These are phyloP conservation scores for Candida mattraensis DNA, from an alignment of 805 yeast genomes.

Conservation along the genomic window DNA sequence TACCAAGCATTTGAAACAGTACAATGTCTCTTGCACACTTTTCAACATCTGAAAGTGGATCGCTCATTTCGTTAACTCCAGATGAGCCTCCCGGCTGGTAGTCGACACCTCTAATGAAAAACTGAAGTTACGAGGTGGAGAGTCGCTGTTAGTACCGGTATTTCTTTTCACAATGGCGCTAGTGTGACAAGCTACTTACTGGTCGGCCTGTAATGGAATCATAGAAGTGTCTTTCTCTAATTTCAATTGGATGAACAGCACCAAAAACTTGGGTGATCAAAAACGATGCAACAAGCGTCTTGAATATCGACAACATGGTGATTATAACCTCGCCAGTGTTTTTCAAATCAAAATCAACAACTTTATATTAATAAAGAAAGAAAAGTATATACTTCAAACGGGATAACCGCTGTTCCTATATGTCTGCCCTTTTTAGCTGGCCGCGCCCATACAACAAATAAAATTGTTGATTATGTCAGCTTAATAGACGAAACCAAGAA, in stretches of 20 bases:
- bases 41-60: constrained; percentile 74
- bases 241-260: constrained; percentile 57
- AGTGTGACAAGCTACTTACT: too few relatives aligned
- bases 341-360: not conserved
- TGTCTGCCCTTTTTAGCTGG: not conserved
- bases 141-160: not conserved
- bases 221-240: constrained; percentile 69
- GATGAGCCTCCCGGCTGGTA: constrained; percentile 97
- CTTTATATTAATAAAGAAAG: constrained; percentile 1
- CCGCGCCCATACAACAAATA: constrained; percentile 1
- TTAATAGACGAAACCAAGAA: constrained; percentile 96
- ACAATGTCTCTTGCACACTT: constrained; percentile 79
- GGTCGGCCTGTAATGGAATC: constrained; percentile 75
- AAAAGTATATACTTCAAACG: constrained; percentile 1
- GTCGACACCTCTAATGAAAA: constrained; percentile 84
- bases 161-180: too few relatives aligned
- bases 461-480: constrained; percentile 1
- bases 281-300: constrained; percentile 6
- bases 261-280: constrained; percentile 11
- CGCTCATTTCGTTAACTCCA: constrained; percentile 53
- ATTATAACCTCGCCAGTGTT: not conserved
- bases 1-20: constrained; percentile 78
- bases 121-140: constrained; percentile 39
- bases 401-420: constrained; percentile 11
- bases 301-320: constrained; percentile 6